Evolutionary conservation across 164 flowering plant genomes (phyloP).

Genomic region (Stephania japonica): DNA sequence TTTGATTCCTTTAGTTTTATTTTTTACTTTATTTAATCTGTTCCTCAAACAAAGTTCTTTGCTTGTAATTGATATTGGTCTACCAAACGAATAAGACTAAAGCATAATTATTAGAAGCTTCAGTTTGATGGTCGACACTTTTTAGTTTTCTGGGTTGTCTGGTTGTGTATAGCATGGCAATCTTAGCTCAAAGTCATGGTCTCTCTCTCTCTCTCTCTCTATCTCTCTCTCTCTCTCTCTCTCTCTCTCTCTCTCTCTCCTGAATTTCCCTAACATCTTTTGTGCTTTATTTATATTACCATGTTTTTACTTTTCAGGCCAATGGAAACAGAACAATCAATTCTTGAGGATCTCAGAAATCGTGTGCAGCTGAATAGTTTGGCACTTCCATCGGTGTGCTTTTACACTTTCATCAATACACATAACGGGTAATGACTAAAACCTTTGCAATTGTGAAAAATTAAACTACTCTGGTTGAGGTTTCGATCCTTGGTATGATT

Average conservation of each 20-base stretch:
- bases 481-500: conserved; percentile 10
- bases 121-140: background rate
- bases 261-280: background rate
- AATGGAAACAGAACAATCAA: conserved; percentile 70
- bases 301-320: conserved; percentile 35
- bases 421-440: conserved; percentile 61
- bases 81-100: background rate
- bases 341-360: conserved; percentile 88
- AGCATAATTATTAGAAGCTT: background rate
- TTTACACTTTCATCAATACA: conserved; percentile 87
- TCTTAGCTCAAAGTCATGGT: background rate
- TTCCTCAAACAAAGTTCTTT: background rate
- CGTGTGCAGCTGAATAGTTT: conserved; percentile 82
- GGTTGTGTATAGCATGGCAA: background rate
- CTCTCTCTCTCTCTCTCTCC: background rate
- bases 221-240: too few species aligned
- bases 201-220: too few species aligned
- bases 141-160: background rate
- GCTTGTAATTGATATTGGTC: background rate
- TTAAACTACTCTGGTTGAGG: background rate
- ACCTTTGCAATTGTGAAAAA: too few species aligned
- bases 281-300: background rate
- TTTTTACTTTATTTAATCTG: background rate
- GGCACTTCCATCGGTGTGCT: conserved; percentile 87
- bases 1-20: background rate